These are phyloP conservation scores for Tremella yokohamensis DNA, from an alignment of 768 basidiomycete genomes.

Conservation along the genomic window DNA sequence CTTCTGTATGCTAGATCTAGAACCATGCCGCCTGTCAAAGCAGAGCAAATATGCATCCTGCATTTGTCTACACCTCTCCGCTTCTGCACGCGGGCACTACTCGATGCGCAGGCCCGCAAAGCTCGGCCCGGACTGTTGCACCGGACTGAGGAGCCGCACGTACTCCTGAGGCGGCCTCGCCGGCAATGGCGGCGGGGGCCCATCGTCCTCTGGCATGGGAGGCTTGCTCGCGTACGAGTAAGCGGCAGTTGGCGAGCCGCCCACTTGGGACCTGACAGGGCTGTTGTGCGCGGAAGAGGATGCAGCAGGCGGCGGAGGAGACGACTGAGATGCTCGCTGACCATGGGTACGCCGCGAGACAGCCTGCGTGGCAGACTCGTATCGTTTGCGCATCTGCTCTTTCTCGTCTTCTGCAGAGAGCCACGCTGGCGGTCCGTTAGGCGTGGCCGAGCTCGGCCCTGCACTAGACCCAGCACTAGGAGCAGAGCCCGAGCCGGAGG, in stretches of 20 bases:
- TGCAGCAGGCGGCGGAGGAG: neutral
- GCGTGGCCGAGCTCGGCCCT: neutral
- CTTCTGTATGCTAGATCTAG: conserved; percentile 56
- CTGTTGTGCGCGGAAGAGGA: neutral
- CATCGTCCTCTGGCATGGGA: neutral
- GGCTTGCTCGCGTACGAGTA: neutral
- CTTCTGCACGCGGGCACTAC: too few relatives aligned
- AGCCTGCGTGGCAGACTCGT: conserved; percentile 34
- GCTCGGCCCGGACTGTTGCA: neutral
- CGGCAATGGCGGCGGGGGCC: conserved; percentile 40
- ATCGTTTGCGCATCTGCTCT: conserved; percentile 38
- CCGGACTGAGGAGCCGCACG: conserved; percentile 41
- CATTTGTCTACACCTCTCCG: too few relatives aligned
- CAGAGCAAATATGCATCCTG: too few relatives aligned
- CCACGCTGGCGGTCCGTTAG: conserved; percentile 6
- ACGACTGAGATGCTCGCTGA: neutral
- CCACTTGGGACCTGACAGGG: neutral
- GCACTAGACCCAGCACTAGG: neutral
- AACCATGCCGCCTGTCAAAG: too few relatives aligned
- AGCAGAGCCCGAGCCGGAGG: neutral
- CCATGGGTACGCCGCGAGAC: conserved; percentile 1
- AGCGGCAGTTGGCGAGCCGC: neutral
- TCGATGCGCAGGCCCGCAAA: too few relatives aligned
- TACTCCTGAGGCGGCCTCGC: conserved; percentile 44
- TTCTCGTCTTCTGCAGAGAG: conserved; percentile 43